phyloP scores from a whole-genome alignment of 202 grass and related monocot genomes.

The Setaria viridis region DNA sequence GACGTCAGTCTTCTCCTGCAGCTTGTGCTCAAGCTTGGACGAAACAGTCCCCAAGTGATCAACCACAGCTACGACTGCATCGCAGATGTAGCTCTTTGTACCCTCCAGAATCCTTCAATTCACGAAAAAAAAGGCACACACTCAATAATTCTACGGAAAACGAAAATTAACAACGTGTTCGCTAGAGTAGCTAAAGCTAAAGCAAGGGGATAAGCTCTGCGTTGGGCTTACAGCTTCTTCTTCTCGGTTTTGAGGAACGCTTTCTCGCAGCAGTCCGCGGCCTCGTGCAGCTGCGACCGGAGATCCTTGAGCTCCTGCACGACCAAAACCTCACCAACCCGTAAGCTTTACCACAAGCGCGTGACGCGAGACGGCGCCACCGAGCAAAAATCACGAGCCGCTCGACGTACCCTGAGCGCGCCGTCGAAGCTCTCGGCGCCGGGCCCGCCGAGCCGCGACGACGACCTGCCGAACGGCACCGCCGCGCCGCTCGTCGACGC shows the following conservation, averaged over 20 bases:
- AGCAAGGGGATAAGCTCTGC: neutral
- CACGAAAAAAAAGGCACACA: neutral
- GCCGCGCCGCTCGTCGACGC: conserved; percentile 20
- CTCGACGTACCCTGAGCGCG: conserved; percentile 48
- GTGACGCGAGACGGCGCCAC: too few species aligned
- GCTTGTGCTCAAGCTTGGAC: conserved; percentile 77
- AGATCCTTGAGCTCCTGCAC: conserved; percentile 89
- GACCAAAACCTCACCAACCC: neutral
- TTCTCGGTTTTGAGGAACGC: conserved; percentile 67
- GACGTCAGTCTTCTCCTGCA: conserved; percentile 53
- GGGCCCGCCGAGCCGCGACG: conserved; percentile 32
- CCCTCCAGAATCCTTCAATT: conserved; percentile 61
- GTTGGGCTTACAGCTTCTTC: conserved; percentile 63
- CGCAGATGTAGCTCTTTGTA: conserved; percentile 83
- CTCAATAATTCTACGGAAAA: neutral
- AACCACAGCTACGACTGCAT: conserved; percentile 79
- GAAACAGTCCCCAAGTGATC: conserved; percentile 89
- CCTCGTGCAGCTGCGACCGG: conserved; percentile 74
- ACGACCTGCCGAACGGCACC: conserved; percentile 44
- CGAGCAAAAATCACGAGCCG: neutral
- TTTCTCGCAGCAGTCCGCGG: conserved; percentile 80
- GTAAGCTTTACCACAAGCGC: neutral
- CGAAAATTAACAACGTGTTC: neutral
- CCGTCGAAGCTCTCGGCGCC: conserved; percentile 48
- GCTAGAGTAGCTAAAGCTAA: neutral